These are phyloP conservation scores for Actinomortierella ambigua DNA, from an alignment of 371 early-diverging fungal genomes.

Conservation along the genomic window DNA sequence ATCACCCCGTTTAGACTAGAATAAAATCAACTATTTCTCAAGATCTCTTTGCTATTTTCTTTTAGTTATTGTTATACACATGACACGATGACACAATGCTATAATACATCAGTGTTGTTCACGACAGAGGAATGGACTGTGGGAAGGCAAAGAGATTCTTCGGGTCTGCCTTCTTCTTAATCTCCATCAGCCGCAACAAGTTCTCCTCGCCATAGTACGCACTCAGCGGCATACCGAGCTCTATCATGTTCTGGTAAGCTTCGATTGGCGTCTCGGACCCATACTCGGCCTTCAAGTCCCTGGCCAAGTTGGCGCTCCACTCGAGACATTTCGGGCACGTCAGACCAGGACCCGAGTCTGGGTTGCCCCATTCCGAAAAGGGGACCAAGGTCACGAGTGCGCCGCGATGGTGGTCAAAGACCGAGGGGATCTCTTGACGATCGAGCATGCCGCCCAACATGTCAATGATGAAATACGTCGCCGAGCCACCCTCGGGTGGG, in stretches of 20 bases:
- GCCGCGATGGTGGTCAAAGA: conserved; percentile 35
- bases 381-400: conserved; percentile 39
- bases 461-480: conserved; percentile 37
- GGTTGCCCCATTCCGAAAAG: conserved; percentile 35
- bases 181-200: conserved; percentile 1
- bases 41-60: too few species aligned
- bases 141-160: conserved; percentile 16
- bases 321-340: conserved; percentile 27
- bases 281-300: conserved; percentile 29
- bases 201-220: conserved; percentile 19
- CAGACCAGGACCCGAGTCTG: conserved; percentile 2
- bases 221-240: conserved; percentile 22
- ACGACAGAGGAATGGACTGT: conserved; percentile 12
- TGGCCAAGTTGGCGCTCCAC: conserved; percentile 26
- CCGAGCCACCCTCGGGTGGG: conserved; percentile 20
- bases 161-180: conserved; percentile 23
- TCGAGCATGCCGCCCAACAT: conserved; percentile 18
- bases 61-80: too few species aligned
- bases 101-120: too few species aligned
- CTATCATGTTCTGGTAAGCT: conserved; percentile 48
- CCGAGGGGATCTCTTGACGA: conserved; percentile 1
- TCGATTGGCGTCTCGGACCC: conserved; percentile 11
- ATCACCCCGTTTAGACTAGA: too few species aligned
- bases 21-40: too few species aligned
- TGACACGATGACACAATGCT: too few species aligned